Conservation (phyloP, 805 yeast genomes). For the Cyberlindnera suaveolens region DNA sequence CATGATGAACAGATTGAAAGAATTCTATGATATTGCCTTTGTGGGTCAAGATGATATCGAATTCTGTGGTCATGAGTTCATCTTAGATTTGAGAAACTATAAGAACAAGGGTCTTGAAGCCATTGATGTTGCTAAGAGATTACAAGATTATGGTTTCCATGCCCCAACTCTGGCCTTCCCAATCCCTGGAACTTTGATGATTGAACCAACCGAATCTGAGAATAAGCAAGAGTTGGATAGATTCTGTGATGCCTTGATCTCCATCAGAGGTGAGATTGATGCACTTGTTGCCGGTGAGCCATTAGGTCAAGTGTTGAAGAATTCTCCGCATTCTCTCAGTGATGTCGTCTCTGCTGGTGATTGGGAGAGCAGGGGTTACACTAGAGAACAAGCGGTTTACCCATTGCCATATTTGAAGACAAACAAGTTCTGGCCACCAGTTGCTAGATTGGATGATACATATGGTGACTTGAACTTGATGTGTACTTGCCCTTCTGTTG, state of each 20-base stretch:
- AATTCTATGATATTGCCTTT: constrained; percentile 71
- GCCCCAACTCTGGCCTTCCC: constrained; percentile 99
- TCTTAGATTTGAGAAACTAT: constrained; percentile 82
- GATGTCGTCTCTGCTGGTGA: constrained; percentile 66
- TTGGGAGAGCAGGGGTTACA: constrained; percentile 83
- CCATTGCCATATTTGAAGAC: constrained; percentile 71
- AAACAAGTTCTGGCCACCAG: constrained; percentile 93
- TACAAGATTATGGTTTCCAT: constrained; percentile 98
- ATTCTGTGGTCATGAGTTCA: constrained; percentile 95
- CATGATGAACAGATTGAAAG: constrained; percentile 74
- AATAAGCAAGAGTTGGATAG: constrained; percentile 82
- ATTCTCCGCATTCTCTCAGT: constrained; percentile 86
- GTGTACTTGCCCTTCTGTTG: constrained; percentile 90
- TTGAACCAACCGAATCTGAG: constrained; percentile 97
- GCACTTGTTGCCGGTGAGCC: constrained; percentile 61
- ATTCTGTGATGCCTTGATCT: constrained; percentile 79
- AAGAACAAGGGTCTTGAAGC: constrained; percentile 82
- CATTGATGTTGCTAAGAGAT: constrained; percentile 91
- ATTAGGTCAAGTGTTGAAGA: constrained; percentile 66
- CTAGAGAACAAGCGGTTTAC: constrained; percentile 90
- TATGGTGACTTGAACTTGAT: constrained; percentile 89
- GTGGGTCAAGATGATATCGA: constrained; percentile 53
- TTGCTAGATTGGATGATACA: constrained; percentile 87
- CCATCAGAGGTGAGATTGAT: constrained; percentile 77
- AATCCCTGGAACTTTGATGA: constrained; percentile 94